Evolutionary conservation across 805 yeast genomes (phyloP), one percentile per base, ranked within the genome.

Genomic region (Hanseniaspora lindneri): DNA sequence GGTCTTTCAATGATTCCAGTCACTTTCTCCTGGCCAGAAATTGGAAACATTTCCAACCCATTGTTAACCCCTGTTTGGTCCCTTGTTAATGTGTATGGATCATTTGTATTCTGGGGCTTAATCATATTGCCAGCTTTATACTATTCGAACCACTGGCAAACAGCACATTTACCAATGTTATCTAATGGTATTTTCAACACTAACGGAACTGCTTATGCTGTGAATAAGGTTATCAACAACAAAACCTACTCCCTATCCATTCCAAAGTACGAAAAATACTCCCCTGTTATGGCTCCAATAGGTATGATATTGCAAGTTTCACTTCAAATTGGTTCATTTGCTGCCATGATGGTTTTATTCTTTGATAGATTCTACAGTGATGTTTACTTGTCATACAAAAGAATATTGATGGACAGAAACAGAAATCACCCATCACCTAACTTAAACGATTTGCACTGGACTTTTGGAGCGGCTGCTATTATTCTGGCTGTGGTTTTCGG

Each of bases 1-100:
- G 88, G 88, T 13, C 63, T 80, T 51, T 86, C 84, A 19, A 57
- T 78, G 58, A 61, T 78, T 54, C 87, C 87, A 10, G 59, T 79
- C 39, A 75, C 82, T 16, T 78, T 80, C 56, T 85, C 80, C 62
- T 80, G 84, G 84, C 73, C 73, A 56, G 76, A 76, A 57, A 66
- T 79, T 35, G 72, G 77, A 8, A 67, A 70, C 61, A 63, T 75
- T 53, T 79, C 79, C 16, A 74, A 79, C 19, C 85, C 86, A 10
- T 68, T 80, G 58, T 68, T 77, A 47, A 80, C 83, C 9, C 85
- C 86, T 17, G 65, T 71, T 19, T 66, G 68, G 48, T 70, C 73
- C 4, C 59, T 67, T 47, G 71, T 73, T 24, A 61, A 71, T 14
- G 64, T 73, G n/a, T 67, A 75, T 20, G 62, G 73, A 29, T 66